Conservation (phyloP, 1,284 basidiomycete genomes). For the Fomitopsis palustris region DNA sequence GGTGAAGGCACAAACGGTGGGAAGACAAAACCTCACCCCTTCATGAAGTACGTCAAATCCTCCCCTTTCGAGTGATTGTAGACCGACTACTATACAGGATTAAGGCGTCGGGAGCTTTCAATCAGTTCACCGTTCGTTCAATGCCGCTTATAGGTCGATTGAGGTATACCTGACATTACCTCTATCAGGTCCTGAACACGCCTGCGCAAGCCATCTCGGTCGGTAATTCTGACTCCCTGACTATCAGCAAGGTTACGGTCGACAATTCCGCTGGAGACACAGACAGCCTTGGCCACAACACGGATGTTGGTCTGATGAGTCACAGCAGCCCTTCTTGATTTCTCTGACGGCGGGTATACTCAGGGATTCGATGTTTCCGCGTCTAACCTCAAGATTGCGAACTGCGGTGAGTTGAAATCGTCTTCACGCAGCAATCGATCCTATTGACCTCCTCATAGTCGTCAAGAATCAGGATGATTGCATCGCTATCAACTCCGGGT, state of each 20-base stretch:
- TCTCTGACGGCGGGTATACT: not conserved
- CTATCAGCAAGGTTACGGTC: slow-evolving; percentile 2
- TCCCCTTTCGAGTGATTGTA: not conserved
- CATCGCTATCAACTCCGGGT: slow-evolving; percentile 55
- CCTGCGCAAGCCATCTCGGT: slow-evolving; percentile 7
- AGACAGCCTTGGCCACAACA: slow-evolving; percentile 3
- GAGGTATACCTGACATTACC: not conserved
- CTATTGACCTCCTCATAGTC: not conserved
- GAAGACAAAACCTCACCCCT: slow-evolving; percentile 35
- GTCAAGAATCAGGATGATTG: slow-evolving; percentile 51
- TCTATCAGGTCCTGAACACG: not conserved
- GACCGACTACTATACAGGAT: slow-evolving; percentile 34
- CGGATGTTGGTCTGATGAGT: not conserved
- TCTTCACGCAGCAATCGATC: not conserved
- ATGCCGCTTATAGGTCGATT: not conserved
- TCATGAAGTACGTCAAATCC: slow-evolving; percentile 29
- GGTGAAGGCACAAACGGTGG: slow-evolving; percentile 36
- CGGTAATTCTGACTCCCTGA: not conserved
- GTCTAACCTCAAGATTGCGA: not conserved
- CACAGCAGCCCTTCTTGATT: not conserved
- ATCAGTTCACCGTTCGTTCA: not conserved
- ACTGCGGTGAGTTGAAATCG: not conserved
- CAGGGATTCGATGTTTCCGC: slow-evolving; percentile 5
- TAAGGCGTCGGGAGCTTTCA: slow-evolving; percentile 49
- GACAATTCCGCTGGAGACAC: slow-evolving; percentile 1